Evolutionary conservation across 2,329 filamentous ascomycete genomes (phyloP).

Genomic region (Laburnicola sp.): DNA sequence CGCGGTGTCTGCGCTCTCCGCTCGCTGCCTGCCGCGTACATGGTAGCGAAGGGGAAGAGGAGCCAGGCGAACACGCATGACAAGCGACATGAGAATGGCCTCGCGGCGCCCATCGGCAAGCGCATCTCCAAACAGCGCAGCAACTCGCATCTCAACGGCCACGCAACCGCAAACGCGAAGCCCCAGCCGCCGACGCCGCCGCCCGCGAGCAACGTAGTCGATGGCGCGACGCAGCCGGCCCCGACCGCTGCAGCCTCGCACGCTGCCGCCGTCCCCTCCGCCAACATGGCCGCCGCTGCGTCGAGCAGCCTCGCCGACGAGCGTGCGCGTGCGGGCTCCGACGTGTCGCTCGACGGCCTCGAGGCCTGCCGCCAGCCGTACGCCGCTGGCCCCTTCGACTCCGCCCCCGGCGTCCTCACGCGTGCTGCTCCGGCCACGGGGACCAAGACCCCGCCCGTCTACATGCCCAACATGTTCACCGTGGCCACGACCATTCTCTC

Average conservation of each 20-base stretch:
- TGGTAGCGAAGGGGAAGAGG: constrained; percentile 54
- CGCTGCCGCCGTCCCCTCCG: constrained; percentile 11
- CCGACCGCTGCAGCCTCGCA: constrained; percentile 12
- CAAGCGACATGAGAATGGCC: constrained; percentile 80
- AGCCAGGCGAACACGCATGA: constrained; percentile 53
- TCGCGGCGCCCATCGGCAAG: constrained; percentile 72
- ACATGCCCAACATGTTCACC: constrained; percentile 68
- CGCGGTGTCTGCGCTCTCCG: constrained; percentile 42
- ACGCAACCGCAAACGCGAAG: constrained; percentile 44
- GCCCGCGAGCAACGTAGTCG: constrained; percentile 45
- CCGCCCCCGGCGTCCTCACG: constrained; percentile 50
- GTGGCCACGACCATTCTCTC: constrained; percentile 83
- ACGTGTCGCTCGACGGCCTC: constrained; percentile 48
- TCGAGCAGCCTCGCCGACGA: constrained; percentile 19
- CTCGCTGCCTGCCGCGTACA: constrained; percentile 41
- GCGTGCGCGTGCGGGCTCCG: constrained; percentile 48
- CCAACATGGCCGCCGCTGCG: constrained; percentile 18
- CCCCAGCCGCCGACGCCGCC: constrained; percentile 44
- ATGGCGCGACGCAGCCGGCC: constrained; percentile 42
- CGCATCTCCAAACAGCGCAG: constrained; percentile 58
- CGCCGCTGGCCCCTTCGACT: constrained; percentile 40
- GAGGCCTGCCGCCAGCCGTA: constrained; percentile 39
- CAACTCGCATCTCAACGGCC: constrained; percentile 50
- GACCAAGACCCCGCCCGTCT: constrained; percentile 66
- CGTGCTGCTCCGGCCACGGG: constrained; percentile 69